These are phyloP conservation scores for Ensete glaucum DNA, from an alignment of 176 grass and related monocot genomes.

Conservation along the genomic window DNA sequence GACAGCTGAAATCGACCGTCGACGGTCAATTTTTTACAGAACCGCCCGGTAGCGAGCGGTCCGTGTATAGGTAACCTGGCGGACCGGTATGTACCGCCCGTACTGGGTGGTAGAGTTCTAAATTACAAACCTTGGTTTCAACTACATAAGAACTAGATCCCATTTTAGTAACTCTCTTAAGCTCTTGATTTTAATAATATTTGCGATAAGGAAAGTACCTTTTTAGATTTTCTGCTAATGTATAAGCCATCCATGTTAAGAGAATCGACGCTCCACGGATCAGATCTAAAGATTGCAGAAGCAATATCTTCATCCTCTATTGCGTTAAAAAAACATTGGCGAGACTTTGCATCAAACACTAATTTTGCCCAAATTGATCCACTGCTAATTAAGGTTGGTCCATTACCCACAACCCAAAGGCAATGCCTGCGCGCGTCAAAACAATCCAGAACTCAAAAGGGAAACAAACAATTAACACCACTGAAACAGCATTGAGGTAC, in stretches of 20 bases:
- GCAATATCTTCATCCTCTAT: constrained; percentile 15
- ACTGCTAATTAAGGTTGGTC: constrained; percentile 18
- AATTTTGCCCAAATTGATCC: constrained; percentile 22
- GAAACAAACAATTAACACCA: neutral
- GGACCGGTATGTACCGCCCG: too few relatives aligned
- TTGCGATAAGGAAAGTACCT: neutral
- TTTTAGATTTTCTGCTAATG: neutral
- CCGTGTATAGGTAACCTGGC: too few relatives aligned
- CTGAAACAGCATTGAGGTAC: neutral
- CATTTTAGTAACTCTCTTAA: too few relatives aligned
- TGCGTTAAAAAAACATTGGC: constrained; percentile 23
- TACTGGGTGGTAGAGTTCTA: too few relatives aligned
- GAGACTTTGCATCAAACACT: constrained; percentile 16
- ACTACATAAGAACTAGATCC: too few relatives aligned
- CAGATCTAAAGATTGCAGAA: neutral
- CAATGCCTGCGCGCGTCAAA: constrained; percentile 23
- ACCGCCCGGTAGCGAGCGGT: too few relatives aligned
- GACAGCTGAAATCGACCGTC: too few relatives aligned
- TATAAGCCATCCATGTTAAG: neutral
- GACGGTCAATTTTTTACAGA: too few relatives aligned
- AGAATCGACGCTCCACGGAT: neutral
- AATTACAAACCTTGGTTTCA: too few relatives aligned
- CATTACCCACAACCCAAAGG: constrained; percentile 35
- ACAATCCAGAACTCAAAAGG: neutral
- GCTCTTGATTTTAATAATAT: too few relatives aligned